A percentile compares a stretch with the other conserved stretches of the same genome.
These are phyloP conservation scores for Citeromyces matritensis DNA, from an alignment of 805 yeast genomes.

Conservation along the genomic window DNA sequence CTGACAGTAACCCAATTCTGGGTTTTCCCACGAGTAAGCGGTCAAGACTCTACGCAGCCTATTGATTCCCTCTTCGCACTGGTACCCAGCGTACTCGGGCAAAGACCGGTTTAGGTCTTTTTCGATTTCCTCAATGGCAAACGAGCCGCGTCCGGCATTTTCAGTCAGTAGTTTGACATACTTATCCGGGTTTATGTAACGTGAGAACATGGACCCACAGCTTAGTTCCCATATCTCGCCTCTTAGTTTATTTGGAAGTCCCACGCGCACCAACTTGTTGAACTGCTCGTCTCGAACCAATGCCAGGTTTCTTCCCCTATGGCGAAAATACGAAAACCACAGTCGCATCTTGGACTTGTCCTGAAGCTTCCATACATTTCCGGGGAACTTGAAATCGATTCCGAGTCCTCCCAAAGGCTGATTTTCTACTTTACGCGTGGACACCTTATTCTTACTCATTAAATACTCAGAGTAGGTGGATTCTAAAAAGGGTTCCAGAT, in stretches of 20 bases:
- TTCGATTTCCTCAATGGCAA: slow-evolving; percentile 92
- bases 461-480: slow-evolving; percentile 79
- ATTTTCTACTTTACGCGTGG: slow-evolving; percentile 22
- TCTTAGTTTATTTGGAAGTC: slow-evolving; percentile 84
- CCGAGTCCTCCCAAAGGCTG: slow-evolving; percentile 85
- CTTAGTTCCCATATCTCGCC: slow-evolving; percentile 96
- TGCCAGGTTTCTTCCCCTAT: slow-evolving; percentile 75
- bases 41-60: slow-evolving; percentile 78
- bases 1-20: slow-evolving; percentile 95
- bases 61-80: slow-evolving; percentile 69
- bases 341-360: slow-evolving; percentile 79
- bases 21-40: slow-evolving; percentile 94
- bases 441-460: slow-evolving; percentile 39
- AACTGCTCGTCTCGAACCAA: slow-evolving; percentile 62
- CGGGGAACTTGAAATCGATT: slow-evolving; percentile 73
- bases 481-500: slow-evolving; percentile 47
- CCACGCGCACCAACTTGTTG: slow-evolving; percentile 74
- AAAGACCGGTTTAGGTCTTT: slow-evolving; percentile 88
- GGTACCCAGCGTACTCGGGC: slow-evolving; percentile 95
- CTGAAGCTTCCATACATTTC: slow-evolving; percentile 60
- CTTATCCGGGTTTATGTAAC: slow-evolving; percentile 46
- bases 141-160: slow-evolving; percentile 48
- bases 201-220: slow-evolving; percentile 68
- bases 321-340: slow-evolving; percentile 85
- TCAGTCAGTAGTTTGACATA: slow-evolving; percentile 45